phyloP scores from a whole-genome alignment of 1,284 basidiomycete genomes.

The Ceratobasidium sp. region DNA sequence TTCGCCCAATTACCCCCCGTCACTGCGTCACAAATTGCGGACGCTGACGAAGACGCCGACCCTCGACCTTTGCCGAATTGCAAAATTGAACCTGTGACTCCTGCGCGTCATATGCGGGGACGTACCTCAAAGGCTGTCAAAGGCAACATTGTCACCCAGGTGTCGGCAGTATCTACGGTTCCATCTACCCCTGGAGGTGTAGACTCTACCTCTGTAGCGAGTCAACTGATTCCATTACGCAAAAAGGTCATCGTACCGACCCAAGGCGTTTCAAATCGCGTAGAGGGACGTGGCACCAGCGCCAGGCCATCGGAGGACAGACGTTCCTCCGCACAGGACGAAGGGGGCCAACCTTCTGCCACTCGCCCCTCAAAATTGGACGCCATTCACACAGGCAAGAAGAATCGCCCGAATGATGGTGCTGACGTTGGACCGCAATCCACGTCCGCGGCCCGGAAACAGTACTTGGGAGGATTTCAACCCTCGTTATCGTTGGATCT shows the following conservation, averaged over 20 bases:
- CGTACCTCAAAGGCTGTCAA: not conserved
- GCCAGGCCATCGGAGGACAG: too few species aligned
- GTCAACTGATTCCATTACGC: not conserved
- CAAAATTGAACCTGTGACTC: slow-evolving; percentile 24
- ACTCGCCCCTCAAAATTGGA: too few species aligned
- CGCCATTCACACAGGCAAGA: not conserved
- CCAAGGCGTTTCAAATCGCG: not conserved
- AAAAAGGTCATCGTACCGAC: not conserved
- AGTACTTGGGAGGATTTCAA: slow-evolving; percentile 21
- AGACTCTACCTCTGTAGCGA: not conserved
- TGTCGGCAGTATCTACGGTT: not conserved
- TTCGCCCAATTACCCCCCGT: slow-evolving; percentile 12
- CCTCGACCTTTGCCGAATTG: not conserved
- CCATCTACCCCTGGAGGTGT: not conserved
- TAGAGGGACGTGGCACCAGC: too few species aligned
- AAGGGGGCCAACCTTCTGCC: too few species aligned
- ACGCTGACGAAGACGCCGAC: slow-evolving; percentile 28
- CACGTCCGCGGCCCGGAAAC: not conserved
- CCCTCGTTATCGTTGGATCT: slow-evolving; percentile 9
- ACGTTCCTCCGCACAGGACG: too few species aligned
- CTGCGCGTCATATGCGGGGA: not conserved
- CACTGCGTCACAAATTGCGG: slow-evolving; percentile 30
- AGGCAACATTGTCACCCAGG: not conserved
- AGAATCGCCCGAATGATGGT: not conserved
- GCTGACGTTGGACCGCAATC: not conserved